Evolutionary conservation across 1,284 basidiomycete genomes (phyloP), one percentile per base, ranked within the genome.

Genomic region (Marasmius oreades): DNA sequence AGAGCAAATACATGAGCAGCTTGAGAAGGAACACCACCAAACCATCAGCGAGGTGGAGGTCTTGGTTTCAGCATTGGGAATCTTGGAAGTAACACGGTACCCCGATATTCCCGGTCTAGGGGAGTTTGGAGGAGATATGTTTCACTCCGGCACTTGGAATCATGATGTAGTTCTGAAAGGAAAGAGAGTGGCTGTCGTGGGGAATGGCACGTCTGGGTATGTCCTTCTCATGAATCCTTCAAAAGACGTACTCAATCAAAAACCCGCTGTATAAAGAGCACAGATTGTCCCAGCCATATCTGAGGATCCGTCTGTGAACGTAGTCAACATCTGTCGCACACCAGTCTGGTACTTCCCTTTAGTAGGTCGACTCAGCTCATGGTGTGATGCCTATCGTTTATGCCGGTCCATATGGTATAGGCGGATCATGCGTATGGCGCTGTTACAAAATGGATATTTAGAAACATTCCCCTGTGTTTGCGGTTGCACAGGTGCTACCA

Each of bases 101-200:
- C 66, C 76, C 1, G 64, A 64, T 8, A 68, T 80, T 14, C 65
- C 69, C 5, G 80, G 75, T 1, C 61, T 73, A 18, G 66, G 70
- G 3, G 59, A 47, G 3, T 84, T 81, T 65, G 71, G 75, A 43
- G 81, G 80, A 3, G 56, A 65, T 8, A 66, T 73, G 39, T 78
- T 80, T 53, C 82, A 83, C 65, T 79, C 77, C 10, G 77, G 75
- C 11, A 56, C 69, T 11, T 84, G 81, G 79, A 66, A 76, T 42
- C 59, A 67, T 14, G 65, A 66, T 6, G 67, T 79, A 20, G 67
- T 75, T 37, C 65, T 81, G 34, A 61, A 59, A 8, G 70, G 70
- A 20, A 80, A 79, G 62, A 68, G 70, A 23, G 73, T 81, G 1
- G 79, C 72, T 3, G 73, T 83, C 14, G 69, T 83, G 53, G 81